Base-by-base conservation (phyloP, 768 basidiomycete genomes). In the Boletales sp. region DNA sequence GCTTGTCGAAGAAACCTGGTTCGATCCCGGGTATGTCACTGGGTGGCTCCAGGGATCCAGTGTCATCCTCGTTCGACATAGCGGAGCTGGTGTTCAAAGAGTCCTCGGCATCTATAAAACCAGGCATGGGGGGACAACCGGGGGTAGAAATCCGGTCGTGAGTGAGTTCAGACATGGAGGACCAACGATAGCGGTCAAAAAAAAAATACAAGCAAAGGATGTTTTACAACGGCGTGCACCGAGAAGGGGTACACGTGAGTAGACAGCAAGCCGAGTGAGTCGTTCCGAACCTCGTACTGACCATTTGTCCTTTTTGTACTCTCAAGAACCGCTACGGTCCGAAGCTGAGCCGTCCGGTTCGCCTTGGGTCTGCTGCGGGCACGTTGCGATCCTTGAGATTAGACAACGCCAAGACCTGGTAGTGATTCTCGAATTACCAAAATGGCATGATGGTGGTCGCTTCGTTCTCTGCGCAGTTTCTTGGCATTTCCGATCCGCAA, bases 241-340 rank as follows among this genome's bases (percentile, higher is more conserved):
- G 41, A 44, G 35, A 36, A 14, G 19, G 21, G 47, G 28, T 46
- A 50, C 25, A 33, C 14, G 50, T 35, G 40, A 42, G 43, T 21
- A 39, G 43, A 35, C 34, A 19, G 39, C 25, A 17, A 33, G 49
- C 25, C 31, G 51, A 28, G 25, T 28, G 25, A 28, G 25, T 45
- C n/a, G 46, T 36, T 43, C 28, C 5, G 17, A 25, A 14, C 31
- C 10, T 37, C 11, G 4, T 13, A 14, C 42, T 49, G 18, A 44
- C 40, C 38, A 28, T 40, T 8, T 42, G 21, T n/a, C 30, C 48
- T 49, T 61, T 63, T 63, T 48, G 41, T 52, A 46, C 25, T 14
- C 17, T 39, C 25, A 4, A 28, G 4, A 9, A 15, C 34, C 11
- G 11, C 32, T 33, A 18, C 21, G 25, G 5, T 28, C 21, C 25